Percentiles rank a stretch among this genome's conserved stretches.
Evolutionary conservation across 441 rosid species (phyloP).

Genomic region (Eutrema salsugineum): DNA sequence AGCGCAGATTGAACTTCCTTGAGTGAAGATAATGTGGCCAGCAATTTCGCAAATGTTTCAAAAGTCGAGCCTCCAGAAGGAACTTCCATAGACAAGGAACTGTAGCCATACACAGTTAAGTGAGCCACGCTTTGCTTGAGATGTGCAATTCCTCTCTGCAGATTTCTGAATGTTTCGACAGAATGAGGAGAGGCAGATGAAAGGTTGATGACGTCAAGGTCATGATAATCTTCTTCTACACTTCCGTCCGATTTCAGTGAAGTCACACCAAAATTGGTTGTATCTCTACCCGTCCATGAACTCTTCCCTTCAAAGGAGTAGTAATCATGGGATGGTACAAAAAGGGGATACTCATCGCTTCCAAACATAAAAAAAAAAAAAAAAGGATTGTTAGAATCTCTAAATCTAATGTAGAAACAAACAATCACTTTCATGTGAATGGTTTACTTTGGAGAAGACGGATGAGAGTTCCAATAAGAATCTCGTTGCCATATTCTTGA

Average conservation of each 20-base stretch:
- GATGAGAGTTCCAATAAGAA: constrained; percentile 81
- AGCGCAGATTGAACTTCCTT: constrained; percentile 75
- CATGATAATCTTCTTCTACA: constrained; percentile 56
- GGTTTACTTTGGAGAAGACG: constrained; percentile 77
- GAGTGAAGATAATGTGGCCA: constrained; percentile 65
- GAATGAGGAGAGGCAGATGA: constrained; percentile 80
- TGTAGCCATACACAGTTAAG: constrained; percentile 70
- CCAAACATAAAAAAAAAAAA: constrained; percentile 16
- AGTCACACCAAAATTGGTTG: constrained; percentile 80
- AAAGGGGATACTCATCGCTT: constrained; percentile 90
- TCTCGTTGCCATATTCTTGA: constrained; percentile 96
- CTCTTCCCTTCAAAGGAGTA: constrained; percentile 69
- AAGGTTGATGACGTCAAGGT: constrained; percentile 62
- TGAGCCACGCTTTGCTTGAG: constrained; percentile 95
- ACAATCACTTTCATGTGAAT: constrained; percentile 2
- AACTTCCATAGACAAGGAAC: constrained; percentile 68
- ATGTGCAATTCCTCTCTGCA: constrained; percentile 91
- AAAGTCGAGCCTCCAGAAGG: constrained; percentile 82
- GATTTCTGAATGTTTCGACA: constrained; percentile 71
- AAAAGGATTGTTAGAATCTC: constrained; percentile 14
- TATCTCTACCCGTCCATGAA: constrained; percentile 84
- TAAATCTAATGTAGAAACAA: constrained; percentile 13
- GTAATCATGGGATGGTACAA: constrained; percentile 87
- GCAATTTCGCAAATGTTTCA: constrained; percentile 81
- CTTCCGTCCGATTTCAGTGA: constrained; percentile 89